Base-by-base conservation (phyloP, 306 rosid species). In the Rosa multiflora region DNA sequence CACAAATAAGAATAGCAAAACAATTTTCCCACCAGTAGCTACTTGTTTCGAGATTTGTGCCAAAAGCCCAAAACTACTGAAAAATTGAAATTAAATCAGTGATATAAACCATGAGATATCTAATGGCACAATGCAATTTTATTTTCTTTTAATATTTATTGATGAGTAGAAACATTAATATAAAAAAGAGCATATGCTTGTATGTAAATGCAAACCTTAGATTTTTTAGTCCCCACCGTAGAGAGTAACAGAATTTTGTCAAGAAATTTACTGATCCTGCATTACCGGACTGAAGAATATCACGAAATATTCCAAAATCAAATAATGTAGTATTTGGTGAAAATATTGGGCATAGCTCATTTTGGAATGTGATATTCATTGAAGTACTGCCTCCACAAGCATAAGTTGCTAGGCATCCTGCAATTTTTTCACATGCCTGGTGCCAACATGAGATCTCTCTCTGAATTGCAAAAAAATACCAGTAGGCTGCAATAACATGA, bases 281-380 rank as follows among this genome's bases (percentile, higher is more conserved):
- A 12, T 63, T 63, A 29, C 68, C 68, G 29, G 43, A 63, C 43
- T 32, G 68, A 63, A 63, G 68, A 63, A 63, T 63, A 13, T 63
- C 68, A 63, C 32, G 68, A 63, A 72, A 82, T 72, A 85, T 85
- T 53, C 86, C 86, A 59, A 82, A 85, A 69, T 85, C 80, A 56
- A 85, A 80, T 15, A 8, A 5, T 2, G 51, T 56, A 8, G 66
- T 21, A 61, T 76, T 68, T 23, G 70, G 39, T 18, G 51, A 18
- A 13, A 59, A 10, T 44, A 80, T 14, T 3, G 84, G 81, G 17
- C 84, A 82, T 37, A 2, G 44, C 5, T 3, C 37, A 61, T 70
- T 52, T 32, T 76, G 56, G 56, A 76, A 73, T 23, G 66, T 9
- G 43, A 67, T n/a, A 32, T 43, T 26, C 48, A 52, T 23, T 37